Base-by-base conservation (phyloP, 495 filamentous ascomycete species). In the Tuber indicum region DNA sequence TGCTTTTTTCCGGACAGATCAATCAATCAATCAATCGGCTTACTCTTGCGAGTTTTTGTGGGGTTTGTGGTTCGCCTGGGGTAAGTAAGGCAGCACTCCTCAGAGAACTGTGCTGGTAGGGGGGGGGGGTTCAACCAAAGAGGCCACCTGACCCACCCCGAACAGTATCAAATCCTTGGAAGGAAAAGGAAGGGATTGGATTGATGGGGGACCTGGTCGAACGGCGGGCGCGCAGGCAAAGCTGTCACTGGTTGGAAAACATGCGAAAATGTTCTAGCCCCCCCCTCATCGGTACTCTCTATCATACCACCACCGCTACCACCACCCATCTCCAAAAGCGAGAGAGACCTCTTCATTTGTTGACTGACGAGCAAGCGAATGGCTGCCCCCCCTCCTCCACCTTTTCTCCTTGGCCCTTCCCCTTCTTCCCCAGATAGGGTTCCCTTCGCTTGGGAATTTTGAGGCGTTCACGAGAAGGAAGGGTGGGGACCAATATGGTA, bases 381-480 rank as follows among this genome's bases (percentile, higher is more conserved):
- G 52, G 76, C 76, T 73, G 43, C 74, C 47, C 58, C 74, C 78
- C 71, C 74, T 76, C 77, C 78, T 77, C 77, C 78, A 74, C 78
- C 74, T 66, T 66, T 36, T 66, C 58, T 36, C 32, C 58, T 62
- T 14, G 10, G 14, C 58, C 26, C 58, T 14, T 36, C 26, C 58
- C 26, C 26, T 36, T 17, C 58, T 66, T 66, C 12, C 58, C 26
- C n/a, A 7, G 58, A 62, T 17, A 74, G 70, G 75, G 78, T 80
- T 80, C 78, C 78, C 78, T 80, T 80, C 75, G 77, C 78, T 72
- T 80, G 78, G 78, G 78, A 80, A 76, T 76, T 72, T 74, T 80
- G 43, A 74, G 71, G 74, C 17, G 70, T 43, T 39, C 58, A 66
- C 4, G 26, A 66, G 72, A n/a, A 26, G 70, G 39, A n/a, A 47